phyloP scores from a whole-genome alignment of 768 basidiomycete genomes.

The Boletus reticuloceps region DNA sequence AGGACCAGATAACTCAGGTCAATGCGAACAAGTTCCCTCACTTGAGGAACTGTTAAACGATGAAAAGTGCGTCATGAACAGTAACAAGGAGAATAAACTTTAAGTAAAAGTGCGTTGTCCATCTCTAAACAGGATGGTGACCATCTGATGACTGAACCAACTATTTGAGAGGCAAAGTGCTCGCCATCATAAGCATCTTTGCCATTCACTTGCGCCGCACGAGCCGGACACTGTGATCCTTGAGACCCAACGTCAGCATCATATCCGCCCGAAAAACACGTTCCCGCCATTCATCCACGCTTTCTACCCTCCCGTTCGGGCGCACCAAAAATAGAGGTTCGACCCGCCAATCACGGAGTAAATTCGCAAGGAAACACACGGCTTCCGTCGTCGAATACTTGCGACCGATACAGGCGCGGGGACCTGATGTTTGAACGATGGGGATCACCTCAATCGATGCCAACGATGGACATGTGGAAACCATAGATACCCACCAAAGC shows the following conservation, averaged over 20 bases:
- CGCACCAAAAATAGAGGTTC: conserved; percentile 36
- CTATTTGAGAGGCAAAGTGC: no score
- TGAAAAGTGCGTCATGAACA: no score
- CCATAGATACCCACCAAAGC: no score
- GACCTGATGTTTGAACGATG: conserved; percentile 29
- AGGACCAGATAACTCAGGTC: no score
- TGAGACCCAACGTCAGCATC: conserved; percentile 14
- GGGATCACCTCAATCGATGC: background rate
- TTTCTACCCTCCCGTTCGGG: conserved; percentile 5
- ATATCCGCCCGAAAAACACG: conserved; percentile 13
- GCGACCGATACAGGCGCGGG: conserved; percentile 51
- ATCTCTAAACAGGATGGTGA: no score
- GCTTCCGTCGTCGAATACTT: conserved; percentile 53
- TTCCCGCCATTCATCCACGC: conserved; percentile 13
- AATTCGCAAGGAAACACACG: conserved; percentile 49
- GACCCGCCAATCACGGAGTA: conserved; percentile 51
- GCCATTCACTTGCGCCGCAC: conserved; percentile 3
- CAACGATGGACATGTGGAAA: no score
- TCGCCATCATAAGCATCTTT: background rate
- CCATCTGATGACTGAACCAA: no score
- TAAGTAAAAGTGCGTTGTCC: no score
- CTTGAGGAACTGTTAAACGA: no score
- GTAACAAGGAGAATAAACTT: no score
- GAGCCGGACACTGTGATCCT: conserved; percentile 10
- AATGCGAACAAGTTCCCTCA: no score